phyloP scores from a whole-genome alignment of 106 monocot species.

The Acorus gramineus region DNA sequence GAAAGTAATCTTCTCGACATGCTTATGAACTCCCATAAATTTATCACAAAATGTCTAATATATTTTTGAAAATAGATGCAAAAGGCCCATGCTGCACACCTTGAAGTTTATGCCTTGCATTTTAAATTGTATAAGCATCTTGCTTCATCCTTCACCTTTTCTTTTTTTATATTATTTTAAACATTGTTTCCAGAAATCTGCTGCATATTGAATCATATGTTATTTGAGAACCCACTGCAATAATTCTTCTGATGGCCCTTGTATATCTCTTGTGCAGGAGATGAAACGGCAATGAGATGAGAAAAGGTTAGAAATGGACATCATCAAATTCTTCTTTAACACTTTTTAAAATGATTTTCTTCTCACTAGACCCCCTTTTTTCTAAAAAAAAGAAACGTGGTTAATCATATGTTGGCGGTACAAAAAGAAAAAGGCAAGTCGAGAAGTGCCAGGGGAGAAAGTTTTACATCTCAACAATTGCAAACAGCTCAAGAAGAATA shows the following conservation, averaged over 20 bases:
- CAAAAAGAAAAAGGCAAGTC: conserved; percentile 59
- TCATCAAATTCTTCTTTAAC: background rate
- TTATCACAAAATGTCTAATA: too few relatives aligned
- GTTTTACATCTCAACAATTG: conserved; percentile 46
- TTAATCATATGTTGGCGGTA: conserved; percentile 53
- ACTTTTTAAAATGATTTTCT: too few relatives aligned
- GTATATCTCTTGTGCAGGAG: conserved; percentile 32
- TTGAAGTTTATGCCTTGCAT: too few relatives aligned
- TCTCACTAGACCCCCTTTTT: background rate
- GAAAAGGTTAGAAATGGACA: conserved; percentile 36
- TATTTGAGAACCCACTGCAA: background rate
- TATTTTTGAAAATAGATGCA: too few relatives aligned
- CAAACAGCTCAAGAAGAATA: conserved; percentile 75
- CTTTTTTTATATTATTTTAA: too few relatives aligned
- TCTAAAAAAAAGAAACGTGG: conserved; percentile 28
- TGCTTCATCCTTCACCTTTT: too few relatives aligned
- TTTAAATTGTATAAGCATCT: too few relatives aligned
- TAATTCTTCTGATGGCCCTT: too few relatives aligned
- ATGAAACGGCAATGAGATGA: conserved; percentile 89
- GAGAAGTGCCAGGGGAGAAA: conserved; percentile 48
- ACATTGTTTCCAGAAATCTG: background rate
- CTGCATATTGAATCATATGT: background rate
- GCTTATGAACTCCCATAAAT: too few relatives aligned
- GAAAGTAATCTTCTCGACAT: too few relatives aligned
- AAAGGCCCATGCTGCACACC: too few relatives aligned